phyloP scores from a whole-genome alignment of 2,329 filamentous ascomycete genomes.

The Cryphonectria naterciae region DNA sequence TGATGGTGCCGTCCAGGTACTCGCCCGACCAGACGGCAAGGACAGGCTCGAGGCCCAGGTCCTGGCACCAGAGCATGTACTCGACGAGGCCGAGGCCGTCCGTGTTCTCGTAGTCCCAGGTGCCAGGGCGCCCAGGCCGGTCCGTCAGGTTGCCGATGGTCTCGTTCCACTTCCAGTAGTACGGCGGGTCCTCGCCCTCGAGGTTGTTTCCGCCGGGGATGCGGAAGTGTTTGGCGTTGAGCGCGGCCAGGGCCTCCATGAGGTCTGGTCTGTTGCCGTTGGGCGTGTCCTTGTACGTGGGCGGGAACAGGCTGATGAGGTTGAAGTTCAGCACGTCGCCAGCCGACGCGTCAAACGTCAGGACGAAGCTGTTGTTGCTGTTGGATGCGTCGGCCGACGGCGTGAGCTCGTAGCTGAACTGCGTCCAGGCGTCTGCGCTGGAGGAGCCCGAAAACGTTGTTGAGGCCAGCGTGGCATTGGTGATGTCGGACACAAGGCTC shows the following conservation, averaged over 20 bases:
- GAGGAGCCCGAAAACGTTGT: conserved; percentile 51
- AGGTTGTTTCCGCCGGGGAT: conserved; percentile 29
- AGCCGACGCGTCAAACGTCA: conserved; percentile 25
- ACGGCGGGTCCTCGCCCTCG: conserved; percentile 20
- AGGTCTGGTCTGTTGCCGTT: conserved; percentile 50
- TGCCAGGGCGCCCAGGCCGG: conserved; percentile 42
- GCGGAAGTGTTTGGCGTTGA: conserved; percentile 28
- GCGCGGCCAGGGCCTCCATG: conserved; percentile 25
- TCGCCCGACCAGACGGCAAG: conserved; percentile 54
- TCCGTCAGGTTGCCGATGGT: conserved; percentile 45
- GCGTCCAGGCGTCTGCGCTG: conserved; percentile 50
- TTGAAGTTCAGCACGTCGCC: conserved; percentile 26
- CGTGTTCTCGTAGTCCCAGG: conserved; percentile 48
- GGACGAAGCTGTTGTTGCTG: conserved; percentile 25
- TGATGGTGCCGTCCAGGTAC: conserved; percentile 45
- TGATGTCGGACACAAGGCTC: conserved; percentile 50
- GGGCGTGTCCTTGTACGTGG: conserved; percentile 48
- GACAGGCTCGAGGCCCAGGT: conserved; percentile 30
- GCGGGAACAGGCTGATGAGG: conserved; percentile 28
- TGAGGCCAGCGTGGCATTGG: conserved; percentile 48
- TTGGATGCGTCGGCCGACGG: conserved; percentile 52
- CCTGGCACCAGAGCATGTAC: conserved; percentile 43
- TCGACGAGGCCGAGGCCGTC: conserved; percentile 56
- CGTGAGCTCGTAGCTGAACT: conserved; percentile 52
- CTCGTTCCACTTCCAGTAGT: conserved; percentile 38